Evolutionary conservation across 2,329 filamentous ascomycete genomes (phyloP), one percentile per base, ranked within the genome.

Genomic region (Phaeoacremonium minimum): DNA sequence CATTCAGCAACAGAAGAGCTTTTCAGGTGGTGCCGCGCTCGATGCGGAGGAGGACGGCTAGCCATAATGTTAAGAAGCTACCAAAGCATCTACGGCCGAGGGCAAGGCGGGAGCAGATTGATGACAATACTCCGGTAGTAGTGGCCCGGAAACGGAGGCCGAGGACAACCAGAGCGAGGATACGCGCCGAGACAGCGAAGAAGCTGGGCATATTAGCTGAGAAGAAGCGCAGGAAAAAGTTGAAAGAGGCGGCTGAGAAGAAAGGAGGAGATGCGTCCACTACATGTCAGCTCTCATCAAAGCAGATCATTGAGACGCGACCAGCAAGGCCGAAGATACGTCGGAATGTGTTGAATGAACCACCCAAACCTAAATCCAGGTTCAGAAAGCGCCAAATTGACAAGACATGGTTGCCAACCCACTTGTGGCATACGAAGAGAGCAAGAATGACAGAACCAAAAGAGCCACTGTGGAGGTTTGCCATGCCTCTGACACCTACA

Each of bases 341-440:
- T 56, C 79, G 81, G 48, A 80, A 87, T 49, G 69, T 66, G 36
- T 71, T 90, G 34, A 85, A 87, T 37, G 69, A 77, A 57, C 58
- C 80, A 3, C 65, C 63, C 0, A 57, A 52, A 33, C 56, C 79
- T 3, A 73, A 72, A 30, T 77, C 64, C 15, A 90, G 83, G 51
- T 97, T 88, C 56, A 80, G 83, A 47, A 93, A 88, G 61, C 81
- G 93, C 19, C 91, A 97, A 56, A 67, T 83, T 31, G 74, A 86
- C 58, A 97, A 97, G 67, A 89, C 86, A 4, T 96, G 91, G 88
- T 69, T 98, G 13, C 93, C 93, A 0, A 97, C 93, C 6, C 93
- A 98, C 58, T 65, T 94, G 46, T 98, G 86, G 76, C 90, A 95
- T 61, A 83, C 91, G 3, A 98, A 98, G 60, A 73, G 93, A 41